Percentiles rank a stretch among this genome's conserved stretches.
Conservation (phyloP, 805 yeast genomes). For the Alloascoidea hylecoeti region DNA sequence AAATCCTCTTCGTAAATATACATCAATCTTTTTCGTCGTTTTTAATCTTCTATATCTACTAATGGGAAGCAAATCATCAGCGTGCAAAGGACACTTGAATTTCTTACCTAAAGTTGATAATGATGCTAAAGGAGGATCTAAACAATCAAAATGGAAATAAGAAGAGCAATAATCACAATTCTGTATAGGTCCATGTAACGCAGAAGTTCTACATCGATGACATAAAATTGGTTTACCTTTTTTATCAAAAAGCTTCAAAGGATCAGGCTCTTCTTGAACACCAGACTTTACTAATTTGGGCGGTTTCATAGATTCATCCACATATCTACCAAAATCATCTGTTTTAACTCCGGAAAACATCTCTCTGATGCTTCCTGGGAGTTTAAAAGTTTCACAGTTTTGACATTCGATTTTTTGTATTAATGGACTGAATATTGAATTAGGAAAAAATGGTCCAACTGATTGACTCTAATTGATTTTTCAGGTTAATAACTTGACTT, state of each 20-base stretch:
- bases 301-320: constrained; percentile 21
- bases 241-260: constrained; percentile 51
- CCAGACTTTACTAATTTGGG: constrained; percentile 23
- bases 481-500: too few species aligned
- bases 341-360: constrained; percentile 58
- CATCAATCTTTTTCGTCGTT: constrained; percentile 38
- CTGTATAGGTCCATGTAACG: constrained; percentile 41
- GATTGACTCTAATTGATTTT: too few species aligned
- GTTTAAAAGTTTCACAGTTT: constrained; percentile 51
- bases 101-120: constrained; percentile 61
- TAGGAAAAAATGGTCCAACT: too few species aligned
- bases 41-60: constrained; percentile 31
- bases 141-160: constrained; percentile 84
- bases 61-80: constrained; percentile 30
- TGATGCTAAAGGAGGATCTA: constrained; percentile 59
- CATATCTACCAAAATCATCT: constrained; percentile 58
- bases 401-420: constrained; percentile 40
- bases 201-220: constrained; percentile 62
- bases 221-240: constrained; percentile 61
- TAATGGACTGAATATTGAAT: constrained; percentile 39
- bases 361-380: constrained; percentile 61
- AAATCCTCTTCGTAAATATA: constrained; percentile 35
- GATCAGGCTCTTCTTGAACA: constrained; percentile 38
- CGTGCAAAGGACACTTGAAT: constrained; percentile 91
- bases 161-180: constrained; percentile 76